A percentile compares a stretch with the other conserved stretches of the same genome.
These are phyloP conservation scores for Didymellaceae sp. DNA, from an alignment of 2,329 filamentous ascomycete species.

Conservation along the genomic window DNA sequence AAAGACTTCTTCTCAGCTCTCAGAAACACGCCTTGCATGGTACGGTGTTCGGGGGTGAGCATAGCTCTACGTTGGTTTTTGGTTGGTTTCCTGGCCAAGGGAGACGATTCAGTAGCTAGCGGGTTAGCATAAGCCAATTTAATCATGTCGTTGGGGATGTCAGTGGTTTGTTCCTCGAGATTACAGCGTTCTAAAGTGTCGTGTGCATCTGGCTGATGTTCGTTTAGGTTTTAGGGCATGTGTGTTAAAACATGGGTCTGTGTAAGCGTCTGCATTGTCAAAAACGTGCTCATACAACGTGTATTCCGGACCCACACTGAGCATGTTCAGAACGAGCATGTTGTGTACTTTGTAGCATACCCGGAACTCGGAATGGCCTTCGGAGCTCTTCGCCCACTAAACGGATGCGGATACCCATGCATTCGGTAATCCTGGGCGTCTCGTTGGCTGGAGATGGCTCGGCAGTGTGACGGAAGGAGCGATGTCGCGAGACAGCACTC, in stretches of 20 bases:
- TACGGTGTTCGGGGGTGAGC: background rate
- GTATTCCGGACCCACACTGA: too few species aligned
- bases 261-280: too few species aligned
- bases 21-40: background rate
- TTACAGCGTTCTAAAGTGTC: too few species aligned
- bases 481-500: slow-evolving; percentile 7
- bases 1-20: background rate
- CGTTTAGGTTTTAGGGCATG: background rate
- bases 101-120: background rate
- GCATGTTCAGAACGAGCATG: background rate
- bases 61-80: too few species aligned
- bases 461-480: slow-evolving; percentile 5
- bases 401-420: background rate
- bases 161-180: too few species aligned
- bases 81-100: background rate
- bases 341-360: background rate
- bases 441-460: slow-evolving; percentile 17
- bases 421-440: slow-evolving; percentile 11
- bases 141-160: too few species aligned
- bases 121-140: background rate
- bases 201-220: too few species aligned
- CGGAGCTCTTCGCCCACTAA: slow-evolving; percentile 8
- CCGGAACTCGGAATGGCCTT: slow-evolving; percentile 15
- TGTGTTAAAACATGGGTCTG: background rate
- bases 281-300: too few species aligned